Evolutionary conservation across 768 basidiomycete genomes (phyloP), one percentile per base, ranked within the genome.

Genomic region (Symmetrospora coprosmae): DNA sequence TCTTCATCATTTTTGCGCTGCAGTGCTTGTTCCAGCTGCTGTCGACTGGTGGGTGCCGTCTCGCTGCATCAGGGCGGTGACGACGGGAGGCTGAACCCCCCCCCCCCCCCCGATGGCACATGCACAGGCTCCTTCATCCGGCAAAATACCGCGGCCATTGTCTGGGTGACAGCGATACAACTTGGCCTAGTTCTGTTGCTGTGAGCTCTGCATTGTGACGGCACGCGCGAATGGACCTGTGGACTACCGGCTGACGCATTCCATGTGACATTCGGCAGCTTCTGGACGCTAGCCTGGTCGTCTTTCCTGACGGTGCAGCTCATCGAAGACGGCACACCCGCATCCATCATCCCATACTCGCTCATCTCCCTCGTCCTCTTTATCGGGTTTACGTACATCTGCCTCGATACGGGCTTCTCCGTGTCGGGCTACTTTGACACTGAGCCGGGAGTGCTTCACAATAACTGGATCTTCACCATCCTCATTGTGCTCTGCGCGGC

Each of bases 321-420:
- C 48, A 85, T 96, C 55, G 92, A 96, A 71, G 92, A 87, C 68
- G 92, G 89, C 5, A 86, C 86, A 0, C 74, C 82, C 33, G 53
- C 66, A 79, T 79, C 46, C 27, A 16, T 63, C 38, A 41, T 61
- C 40, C 40, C 48, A 17, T 48, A n/a, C 33, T 38, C 31, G 14
- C 35, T 35, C 49, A 19, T 48, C 14, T 61, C 51, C 1, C 38
- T 63, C 6, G 40, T 67, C 55, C 63, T 87, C 65, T 84, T 90
- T 69, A 80, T 76, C 5, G 79, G 81, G 2, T 85, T 86, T 0
- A 77, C 79, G 3, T 96, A 92, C 72, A 83, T 97, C 71, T 79
- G 84, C 0, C 79, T 94, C 64, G 91, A 97, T 69, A 79, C 83
- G 38, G 86, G 77, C 0, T 74, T 91, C 7, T 72, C 77, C n/a